These are phyloP conservation scores for Flagelloscypha sp. DNA, from an alignment of 768 basidiomycete genomes.

Conservation along the genomic window DNA sequence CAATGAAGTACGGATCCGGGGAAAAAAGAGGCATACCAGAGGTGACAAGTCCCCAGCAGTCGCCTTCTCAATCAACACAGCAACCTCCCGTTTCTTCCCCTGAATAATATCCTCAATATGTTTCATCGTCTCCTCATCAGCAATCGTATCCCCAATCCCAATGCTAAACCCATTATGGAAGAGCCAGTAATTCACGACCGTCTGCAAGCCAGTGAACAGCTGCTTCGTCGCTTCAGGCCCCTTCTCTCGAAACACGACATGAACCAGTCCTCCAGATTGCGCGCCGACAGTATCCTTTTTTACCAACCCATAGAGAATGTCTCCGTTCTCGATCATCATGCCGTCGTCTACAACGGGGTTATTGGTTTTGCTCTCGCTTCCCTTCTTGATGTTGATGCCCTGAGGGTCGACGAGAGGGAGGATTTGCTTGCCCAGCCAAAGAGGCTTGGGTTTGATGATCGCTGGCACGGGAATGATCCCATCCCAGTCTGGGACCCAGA, in stretches of 20 bases:
- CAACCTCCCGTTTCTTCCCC: constrained; percentile 74
- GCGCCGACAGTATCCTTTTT: constrained; percentile 99
- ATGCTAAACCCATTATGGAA: constrained; percentile 99
- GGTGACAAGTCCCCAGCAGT: no score
- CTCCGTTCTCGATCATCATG: constrained; percentile 94
- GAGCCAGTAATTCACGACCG: constrained; percentile 96
- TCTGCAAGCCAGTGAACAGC: constrained; percentile 90
- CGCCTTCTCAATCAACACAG: constrained; percentile 71
- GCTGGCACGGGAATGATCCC: constrained; percentile 89
- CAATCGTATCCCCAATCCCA: constrained; percentile 97
- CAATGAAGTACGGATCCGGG: no score
- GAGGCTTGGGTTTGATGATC: constrained; percentile 91
- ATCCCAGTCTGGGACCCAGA: constrained; percentile 99
- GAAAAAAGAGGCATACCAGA: no score
- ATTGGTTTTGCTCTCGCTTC: constrained; percentile 68
- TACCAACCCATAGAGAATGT: constrained; percentile 89
- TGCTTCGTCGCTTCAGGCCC: constrained; percentile 86
- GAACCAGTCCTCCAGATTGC: constrained; percentile 87
- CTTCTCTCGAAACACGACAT: constrained; percentile 96
- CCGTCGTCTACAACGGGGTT: constrained; percentile 89
- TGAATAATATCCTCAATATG: constrained; percentile 79
- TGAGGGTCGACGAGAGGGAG: constrained; percentile 86
- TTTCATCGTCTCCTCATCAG: constrained; percentile 81
- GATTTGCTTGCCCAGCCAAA: constrained; percentile 98
- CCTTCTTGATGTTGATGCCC: constrained; percentile 87